Conservation (phyloP, 192 early-diverging fungal genomes). For the Dispira parvispora region DNA sequence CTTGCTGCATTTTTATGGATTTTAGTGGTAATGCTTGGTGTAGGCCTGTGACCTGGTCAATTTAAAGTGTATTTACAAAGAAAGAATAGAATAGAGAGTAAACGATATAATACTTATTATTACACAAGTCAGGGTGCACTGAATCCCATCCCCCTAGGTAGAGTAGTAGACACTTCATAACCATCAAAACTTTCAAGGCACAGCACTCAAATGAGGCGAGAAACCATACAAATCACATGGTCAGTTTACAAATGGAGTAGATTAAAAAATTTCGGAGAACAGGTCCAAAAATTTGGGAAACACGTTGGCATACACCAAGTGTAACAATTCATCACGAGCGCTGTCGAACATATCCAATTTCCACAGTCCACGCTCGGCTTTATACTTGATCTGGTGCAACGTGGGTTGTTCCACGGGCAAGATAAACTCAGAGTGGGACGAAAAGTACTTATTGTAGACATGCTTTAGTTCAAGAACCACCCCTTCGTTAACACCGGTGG, state of each 20-base stretch:
- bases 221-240: too few species aligned
- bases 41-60: too few species aligned
- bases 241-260: not conserved
- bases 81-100: too few species aligned
- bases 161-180: too few species aligned
- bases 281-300: conserved; percentile 10
- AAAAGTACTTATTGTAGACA: conserved; percentile 6
- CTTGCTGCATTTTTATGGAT: too few species aligned
- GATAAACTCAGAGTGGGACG: conserved; percentile 2
- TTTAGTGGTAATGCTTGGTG: too few species aligned
- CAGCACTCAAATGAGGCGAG: too few species aligned
- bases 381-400: not conserved
- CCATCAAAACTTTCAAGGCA: too few species aligned
- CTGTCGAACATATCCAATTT: conserved; percentile 10
- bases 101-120: too few species aligned
- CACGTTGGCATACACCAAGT: conserved; percentile 9
- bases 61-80: too few species aligned
- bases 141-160: too few species aligned
- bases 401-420: conserved; percentile 1
- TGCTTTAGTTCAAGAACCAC: not conserved
- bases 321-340: conserved; percentile 2
- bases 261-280: conserved; percentile 2
- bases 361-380: conserved; percentile 1
- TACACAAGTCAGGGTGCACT: too few species aligned
- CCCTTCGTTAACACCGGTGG: not conserved